phyloP scores from a whole-genome alignment of 768 basidiomycete genomes.

The Naganishia antarctica region DNA sequence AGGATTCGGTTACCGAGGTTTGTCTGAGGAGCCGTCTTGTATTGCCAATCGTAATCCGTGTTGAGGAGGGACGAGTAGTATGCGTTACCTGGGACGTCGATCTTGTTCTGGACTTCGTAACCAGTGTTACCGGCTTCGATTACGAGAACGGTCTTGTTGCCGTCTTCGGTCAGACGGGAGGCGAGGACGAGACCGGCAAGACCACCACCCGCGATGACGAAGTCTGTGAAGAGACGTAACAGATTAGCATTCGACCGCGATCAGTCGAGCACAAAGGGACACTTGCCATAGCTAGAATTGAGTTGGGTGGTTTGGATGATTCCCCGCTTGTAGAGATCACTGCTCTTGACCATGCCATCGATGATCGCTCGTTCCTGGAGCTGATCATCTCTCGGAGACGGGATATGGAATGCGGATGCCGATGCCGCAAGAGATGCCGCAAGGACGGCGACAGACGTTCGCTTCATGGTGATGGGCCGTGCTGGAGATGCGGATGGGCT shows the following conservation, averaged over 20 bases:
- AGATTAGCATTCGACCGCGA: not conserved
- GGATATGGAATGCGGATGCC: slow-evolving; percentile 12
- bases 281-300: slow-evolving; percentile 20
- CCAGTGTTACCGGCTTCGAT: slow-evolving; percentile 49
- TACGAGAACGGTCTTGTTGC: slow-evolving; percentile 53
- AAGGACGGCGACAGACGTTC: not conserved
- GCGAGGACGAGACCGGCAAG: slow-evolving; percentile 56
- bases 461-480: too few relatives aligned
- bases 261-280: not conserved
- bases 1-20: slow-evolving; percentile 53
- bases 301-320: slow-evolving; percentile 16
- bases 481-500: too few relatives aligned
- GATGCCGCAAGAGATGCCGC: not conserved
- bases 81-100: slow-evolving; percentile 44
- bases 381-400: slow-evolving; percentile 11
- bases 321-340: slow-evolving; percentile 18
- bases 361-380: slow-evolving; percentile 17
- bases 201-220: slow-evolving; percentile 56
- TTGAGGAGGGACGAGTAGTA: slow-evolving; percentile 48
- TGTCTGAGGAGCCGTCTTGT: slow-evolving; percentile 55
- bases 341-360: slow-evolving; percentile 14
- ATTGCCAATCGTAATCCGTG: slow-evolving; percentile 58
- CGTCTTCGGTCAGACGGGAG: slow-evolving; percentile 54
- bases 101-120: slow-evolving; percentile 40
- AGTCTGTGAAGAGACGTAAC: slow-evolving; percentile 49